Percentiles rank a stretch among this genome's conserved stretches.
These are phyloP conservation scores for Clonostachys chloroleuca DNA, from an alignment of 2,329 filamentous ascomycete species.

Conservation along the genomic window DNA sequence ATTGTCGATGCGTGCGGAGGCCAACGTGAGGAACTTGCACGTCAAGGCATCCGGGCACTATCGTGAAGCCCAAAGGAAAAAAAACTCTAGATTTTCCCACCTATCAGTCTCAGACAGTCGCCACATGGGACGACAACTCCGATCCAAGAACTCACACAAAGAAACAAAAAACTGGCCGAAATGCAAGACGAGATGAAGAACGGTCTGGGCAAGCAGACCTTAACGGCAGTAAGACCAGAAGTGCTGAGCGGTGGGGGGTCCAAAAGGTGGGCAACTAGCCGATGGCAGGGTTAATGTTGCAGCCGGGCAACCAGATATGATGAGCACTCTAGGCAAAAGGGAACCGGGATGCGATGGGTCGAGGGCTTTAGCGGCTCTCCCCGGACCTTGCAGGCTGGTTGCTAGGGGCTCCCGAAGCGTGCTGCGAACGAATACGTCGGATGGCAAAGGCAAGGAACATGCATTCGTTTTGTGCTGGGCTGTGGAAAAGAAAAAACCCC, in stretches of 20 bases:
- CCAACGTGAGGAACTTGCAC: no score
- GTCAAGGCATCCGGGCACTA: neutral
- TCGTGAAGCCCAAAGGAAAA: neutral
- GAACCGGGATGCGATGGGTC: no score
- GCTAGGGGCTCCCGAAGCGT: no score
- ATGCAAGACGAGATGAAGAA: neutral
- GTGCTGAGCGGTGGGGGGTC: neutral
- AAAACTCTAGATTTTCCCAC: neutral
- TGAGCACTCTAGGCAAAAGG: neutral
- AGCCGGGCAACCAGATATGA: neutral
- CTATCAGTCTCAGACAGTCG: constrained; percentile 1
- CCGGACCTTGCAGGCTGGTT: no score
- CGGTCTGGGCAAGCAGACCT: neutral
- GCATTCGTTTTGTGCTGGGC: no score
- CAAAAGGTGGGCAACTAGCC: neutral
- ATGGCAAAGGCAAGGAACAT: no score
- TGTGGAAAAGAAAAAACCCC: no score
- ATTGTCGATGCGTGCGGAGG: no score
- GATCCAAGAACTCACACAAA: neutral
- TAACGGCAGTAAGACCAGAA: neutral
- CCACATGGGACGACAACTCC: neutral
- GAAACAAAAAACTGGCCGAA: neutral
- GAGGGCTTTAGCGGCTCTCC: no score
- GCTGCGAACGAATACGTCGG: no score
- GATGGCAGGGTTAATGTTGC: no score